A percentile compares a stretch with the other conserved stretches of the same genome.
Evolutionary conservation across 2,329 filamentous ascomycete genomes (phyloP).

Genomic region (Fusarium secorum): DNA sequence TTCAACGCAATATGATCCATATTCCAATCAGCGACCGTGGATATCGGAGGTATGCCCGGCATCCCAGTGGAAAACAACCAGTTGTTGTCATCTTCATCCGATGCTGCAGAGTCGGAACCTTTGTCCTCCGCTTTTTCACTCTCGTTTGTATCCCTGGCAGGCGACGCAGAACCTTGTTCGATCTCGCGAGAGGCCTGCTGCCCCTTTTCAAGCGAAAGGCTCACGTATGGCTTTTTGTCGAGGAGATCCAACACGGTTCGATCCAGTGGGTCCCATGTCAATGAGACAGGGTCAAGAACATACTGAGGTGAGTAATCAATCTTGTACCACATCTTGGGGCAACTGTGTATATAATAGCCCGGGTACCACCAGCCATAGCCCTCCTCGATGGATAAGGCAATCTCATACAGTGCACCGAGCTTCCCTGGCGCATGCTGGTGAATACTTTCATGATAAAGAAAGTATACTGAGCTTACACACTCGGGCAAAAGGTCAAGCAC

Average conservation of each 20-base stretch:
- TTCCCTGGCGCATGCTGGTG: constrained; percentile 76
- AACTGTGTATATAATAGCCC: constrained; percentile 82
- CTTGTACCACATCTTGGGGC: constrained; percentile 86
- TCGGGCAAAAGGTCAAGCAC: constrained; percentile 80
- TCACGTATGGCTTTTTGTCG: constrained; percentile 65
- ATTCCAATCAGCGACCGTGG: constrained; percentile 62
- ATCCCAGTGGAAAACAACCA: constrained; percentile 68
- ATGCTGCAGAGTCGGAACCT: not conserved
- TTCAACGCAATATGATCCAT: constrained; percentile 67
- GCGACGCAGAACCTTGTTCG: not conserved
- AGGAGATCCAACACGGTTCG: constrained; percentile 57
- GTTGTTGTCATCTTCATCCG: constrained; percentile 28
- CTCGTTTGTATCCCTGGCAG: not conserved
- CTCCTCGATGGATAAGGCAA: constrained; percentile 71
- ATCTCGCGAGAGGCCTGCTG: not conserved
- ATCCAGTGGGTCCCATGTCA: constrained; percentile 69
- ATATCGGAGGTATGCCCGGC: constrained; percentile 69
- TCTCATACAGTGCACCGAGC: constrained; percentile 76
- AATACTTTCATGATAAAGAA: constrained; percentile 80
- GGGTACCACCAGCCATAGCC: constrained; percentile 82
- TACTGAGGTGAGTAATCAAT: constrained; percentile 79
- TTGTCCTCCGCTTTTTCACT: constrained; percentile 1
- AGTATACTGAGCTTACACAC: constrained; percentile 83
- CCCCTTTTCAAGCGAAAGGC: constrained; percentile 51
- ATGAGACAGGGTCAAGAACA: constrained; percentile 73